Evolutionary conservation across 2,329 filamentous ascomycete genomes (phyloP).

Genomic region (Alternaria sp.): DNA sequence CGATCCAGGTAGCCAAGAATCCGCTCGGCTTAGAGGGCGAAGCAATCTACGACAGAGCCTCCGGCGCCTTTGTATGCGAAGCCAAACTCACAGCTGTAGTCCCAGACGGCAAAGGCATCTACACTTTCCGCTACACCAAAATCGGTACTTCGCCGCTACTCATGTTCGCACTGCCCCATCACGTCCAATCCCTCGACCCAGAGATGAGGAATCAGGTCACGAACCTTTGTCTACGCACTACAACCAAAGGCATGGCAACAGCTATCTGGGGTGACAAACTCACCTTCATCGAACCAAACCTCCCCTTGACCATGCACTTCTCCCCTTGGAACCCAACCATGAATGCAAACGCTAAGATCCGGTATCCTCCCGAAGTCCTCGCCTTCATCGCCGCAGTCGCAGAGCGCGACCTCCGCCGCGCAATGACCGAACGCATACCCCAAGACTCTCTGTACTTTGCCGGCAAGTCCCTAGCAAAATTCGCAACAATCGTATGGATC

Average conservation of each 20-base stretch:
- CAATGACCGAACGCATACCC: slow-evolving; percentile 76
- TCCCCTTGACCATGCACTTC: slow-evolving; percentile 79
- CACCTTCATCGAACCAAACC: slow-evolving; percentile 77
- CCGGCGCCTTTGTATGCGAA: slow-evolving; percentile 75
- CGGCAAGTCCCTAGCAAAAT: slow-evolving; percentile 65
- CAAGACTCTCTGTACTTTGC: slow-evolving; percentile 91
- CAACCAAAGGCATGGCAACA: slow-evolving; percentile 83
- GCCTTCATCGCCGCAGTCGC: slow-evolving; percentile 68
- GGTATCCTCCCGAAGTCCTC: slow-evolving; percentile 61
- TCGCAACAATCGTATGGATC: slow-evolving; percentile 56
- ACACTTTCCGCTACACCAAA: slow-evolving; percentile 77
- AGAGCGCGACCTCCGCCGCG: slow-evolving; percentile 75
- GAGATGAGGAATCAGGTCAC: slow-evolving; percentile 60
- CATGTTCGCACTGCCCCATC: slow-evolving; percentile 91
- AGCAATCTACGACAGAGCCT: slow-evolving; percentile 74
- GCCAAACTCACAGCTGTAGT: slow-evolving; percentile 71
- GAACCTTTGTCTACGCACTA: slow-evolving; percentile 72
- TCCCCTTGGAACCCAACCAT: slow-evolving; percentile 73
- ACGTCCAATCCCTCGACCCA: slow-evolving; percentile 75
- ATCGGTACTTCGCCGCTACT: slow-evolving; percentile 72
- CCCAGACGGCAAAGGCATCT: slow-evolving; percentile 66
- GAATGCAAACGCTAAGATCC: slow-evolving; percentile 43
- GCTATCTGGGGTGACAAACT: slow-evolving; percentile 66
- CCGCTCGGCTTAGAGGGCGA: slow-evolving; percentile 67
- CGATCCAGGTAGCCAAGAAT: slow-evolving; percentile 84